Evolutionary conservation across 495 filamentous ascomycete species (phyloP).

Genomic region (Aspergillus nidulans): DNA sequence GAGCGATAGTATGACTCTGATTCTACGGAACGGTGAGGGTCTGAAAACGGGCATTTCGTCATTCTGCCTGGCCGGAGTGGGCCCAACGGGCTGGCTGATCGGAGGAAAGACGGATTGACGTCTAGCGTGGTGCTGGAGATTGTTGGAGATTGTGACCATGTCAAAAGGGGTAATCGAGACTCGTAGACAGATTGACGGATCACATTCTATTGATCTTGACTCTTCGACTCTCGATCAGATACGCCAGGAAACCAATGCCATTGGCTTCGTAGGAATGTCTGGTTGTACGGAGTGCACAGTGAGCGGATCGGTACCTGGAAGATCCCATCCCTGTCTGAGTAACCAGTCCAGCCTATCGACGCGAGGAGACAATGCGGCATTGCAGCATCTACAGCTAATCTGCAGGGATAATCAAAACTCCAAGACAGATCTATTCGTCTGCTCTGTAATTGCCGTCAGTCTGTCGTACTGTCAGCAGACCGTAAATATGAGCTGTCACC

Average conservation of each 20-base stretch:
- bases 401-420: neutral
- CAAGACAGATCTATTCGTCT: neutral
- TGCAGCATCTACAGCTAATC: slow-evolving; percentile 9
- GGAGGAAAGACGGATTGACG: slow-evolving; percentile 20
- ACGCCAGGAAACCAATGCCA: neutral
- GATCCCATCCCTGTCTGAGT: slow-evolving; percentile 7
- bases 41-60: slow-evolving; percentile 9
- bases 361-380: slow-evolving; percentile 13
- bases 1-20: slow-evolving; percentile 5
- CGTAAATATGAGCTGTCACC: neutral
- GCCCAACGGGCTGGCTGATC: slow-evolving; percentile 20
- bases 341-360: neutral
- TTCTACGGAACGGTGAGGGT: slow-evolving; percentile 1
- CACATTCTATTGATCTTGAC: neutral
- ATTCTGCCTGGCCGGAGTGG: slow-evolving; percentile 18
- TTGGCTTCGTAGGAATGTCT: neutral
- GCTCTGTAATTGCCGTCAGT: neutral
- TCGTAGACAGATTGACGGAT: neutral
- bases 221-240: neutral
- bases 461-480: neutral
- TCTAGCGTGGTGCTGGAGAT: slow-evolving; percentile 3
- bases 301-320: slow-evolving; percentile 2
- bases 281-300: neutral
- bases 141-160: slow-evolving; percentile 2
- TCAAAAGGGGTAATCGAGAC: slow-evolving; percentile 11